Evolutionary conservation across 1,284 basidiomycete genomes (phyloP).

Genomic region (Ceratobasidium sp.): DNA sequence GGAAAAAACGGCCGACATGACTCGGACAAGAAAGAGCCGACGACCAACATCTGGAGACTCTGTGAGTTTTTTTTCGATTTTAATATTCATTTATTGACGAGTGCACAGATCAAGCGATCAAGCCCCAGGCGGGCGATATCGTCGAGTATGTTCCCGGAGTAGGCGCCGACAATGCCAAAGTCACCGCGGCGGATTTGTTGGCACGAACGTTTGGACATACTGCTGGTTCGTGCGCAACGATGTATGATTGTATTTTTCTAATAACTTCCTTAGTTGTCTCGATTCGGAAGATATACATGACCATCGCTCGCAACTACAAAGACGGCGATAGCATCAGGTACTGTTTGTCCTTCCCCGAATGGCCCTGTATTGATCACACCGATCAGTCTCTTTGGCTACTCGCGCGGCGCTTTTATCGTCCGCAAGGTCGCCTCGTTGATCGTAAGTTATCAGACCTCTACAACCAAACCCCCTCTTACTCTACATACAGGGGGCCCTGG

Average conservation of each 20-base stretch:
- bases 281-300: slow-evolving; percentile 17
- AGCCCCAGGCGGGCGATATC: slow-evolving; percentile 2
- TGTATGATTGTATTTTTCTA: neutral
- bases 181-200: neutral
- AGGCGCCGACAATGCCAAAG: neutral
- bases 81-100: neutral
- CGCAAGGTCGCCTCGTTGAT: slow-evolving; percentile 43
- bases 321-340: slow-evolving; percentile 17
- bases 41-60: slow-evolving; percentile 22
- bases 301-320: neutral
- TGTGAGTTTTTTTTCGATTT: neutral
- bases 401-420: slow-evolving; percentile 42
- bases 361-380: neutral
- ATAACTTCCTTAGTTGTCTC: neutral
- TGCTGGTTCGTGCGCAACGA: neutral
- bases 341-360: too few species aligned
- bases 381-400: slow-evolving; percentile 32
- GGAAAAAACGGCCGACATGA: slow-evolving; percentile 13
- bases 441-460: slow-evolving; percentile 14
- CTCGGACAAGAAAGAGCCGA: neutral
- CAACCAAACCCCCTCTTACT: neutral
- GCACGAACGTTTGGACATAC: slow-evolving; percentile 9
- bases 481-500: neutral
- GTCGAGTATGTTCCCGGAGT: slow-evolving; percentile 5
- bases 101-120: neutral